Evolutionary conservation across 73 alveolate species (phyloP).

Genomic region (Paraurostyla sp.): DNA sequence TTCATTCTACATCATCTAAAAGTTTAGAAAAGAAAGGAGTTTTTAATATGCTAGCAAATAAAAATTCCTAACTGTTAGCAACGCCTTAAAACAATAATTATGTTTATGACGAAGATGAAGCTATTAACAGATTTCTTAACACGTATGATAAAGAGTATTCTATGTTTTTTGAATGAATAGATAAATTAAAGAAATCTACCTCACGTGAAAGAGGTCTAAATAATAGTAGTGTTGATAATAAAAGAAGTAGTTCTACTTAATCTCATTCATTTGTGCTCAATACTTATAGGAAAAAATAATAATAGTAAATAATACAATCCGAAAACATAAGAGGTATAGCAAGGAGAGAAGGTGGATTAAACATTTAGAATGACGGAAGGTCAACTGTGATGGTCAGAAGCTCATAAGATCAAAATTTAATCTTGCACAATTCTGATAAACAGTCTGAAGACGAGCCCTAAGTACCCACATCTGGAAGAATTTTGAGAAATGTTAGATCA

Average conservation of each 20-base stretch:
- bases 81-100: too few relatives aligned
- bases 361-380: too few relatives aligned
- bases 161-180: not conserved
- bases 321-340: too few relatives aligned
- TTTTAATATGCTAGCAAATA: not conserved
- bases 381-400: too few relatives aligned
- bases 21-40: constrained; percentile 1
- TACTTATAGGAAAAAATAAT: not conserved
- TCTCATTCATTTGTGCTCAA: not conserved
- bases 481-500: constrained; percentile 26
- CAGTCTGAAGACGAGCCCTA: not conserved
- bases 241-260: not conserved
- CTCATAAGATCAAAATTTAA: too few relatives aligned
- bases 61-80: too few relatives aligned
- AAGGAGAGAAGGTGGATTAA: too few relatives aligned
- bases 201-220: not conserved
- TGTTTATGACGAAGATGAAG: constrained; percentile 29
- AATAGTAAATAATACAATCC: not conserved
- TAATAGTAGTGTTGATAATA: constrained; percentile 17
- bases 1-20: constrained; percentile 21
- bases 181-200: constrained; percentile 15
- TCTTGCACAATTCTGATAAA: too few relatives aligned
- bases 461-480: constrained; percentile 14
- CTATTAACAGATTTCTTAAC: not conserved
- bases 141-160: constrained; percentile 37